phyloP scores from a whole-genome alignment of 805 yeast genomes.

The Yarrowia sp. region DNA sequence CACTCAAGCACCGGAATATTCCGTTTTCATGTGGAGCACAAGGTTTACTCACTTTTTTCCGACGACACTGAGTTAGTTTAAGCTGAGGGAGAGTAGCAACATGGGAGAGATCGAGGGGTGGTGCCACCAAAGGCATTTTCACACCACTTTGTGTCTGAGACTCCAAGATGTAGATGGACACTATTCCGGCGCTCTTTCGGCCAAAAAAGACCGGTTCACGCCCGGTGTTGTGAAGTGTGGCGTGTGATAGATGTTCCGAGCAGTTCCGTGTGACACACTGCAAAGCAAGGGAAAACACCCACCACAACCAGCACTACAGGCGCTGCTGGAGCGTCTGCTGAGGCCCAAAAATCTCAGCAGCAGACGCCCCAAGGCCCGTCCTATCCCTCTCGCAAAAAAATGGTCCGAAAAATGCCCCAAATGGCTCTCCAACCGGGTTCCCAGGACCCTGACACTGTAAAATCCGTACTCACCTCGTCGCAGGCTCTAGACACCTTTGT shows the following conservation, averaged over 20 bases:
- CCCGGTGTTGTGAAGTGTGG: background rate
- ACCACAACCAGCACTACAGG: background rate
- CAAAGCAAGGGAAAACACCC: background rate
- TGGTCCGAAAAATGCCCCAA: background rate
- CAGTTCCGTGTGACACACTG: constrained; percentile 6
- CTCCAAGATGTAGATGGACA: no score
- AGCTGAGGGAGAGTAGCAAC: constrained; percentile 9
- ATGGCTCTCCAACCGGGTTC: background rate
- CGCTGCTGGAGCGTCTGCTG: background rate
- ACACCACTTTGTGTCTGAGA: no score
- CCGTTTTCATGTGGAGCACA: constrained; percentile 26
- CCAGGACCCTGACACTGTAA: background rate
- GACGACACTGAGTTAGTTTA: constrained; percentile 41
- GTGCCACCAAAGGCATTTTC: background rate
- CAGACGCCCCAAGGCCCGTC: no score
- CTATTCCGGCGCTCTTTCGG: background rate
- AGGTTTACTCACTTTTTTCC: constrained; percentile 41
- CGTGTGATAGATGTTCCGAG: constrained; percentile 16
- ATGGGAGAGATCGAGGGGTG: background rate
- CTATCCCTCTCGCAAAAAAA: no score
- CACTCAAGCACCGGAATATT: constrained; percentile 12
- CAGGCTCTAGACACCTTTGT: constrained; percentile 59
- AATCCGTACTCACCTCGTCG: constrained; percentile 42
- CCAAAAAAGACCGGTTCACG: background rate
- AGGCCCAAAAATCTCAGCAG: no score